These are phyloP conservation scores for Phytophthora cryptogea DNA, from an alignment of 352 stramenopile genomes.

Conservation along the genomic window DNA sequence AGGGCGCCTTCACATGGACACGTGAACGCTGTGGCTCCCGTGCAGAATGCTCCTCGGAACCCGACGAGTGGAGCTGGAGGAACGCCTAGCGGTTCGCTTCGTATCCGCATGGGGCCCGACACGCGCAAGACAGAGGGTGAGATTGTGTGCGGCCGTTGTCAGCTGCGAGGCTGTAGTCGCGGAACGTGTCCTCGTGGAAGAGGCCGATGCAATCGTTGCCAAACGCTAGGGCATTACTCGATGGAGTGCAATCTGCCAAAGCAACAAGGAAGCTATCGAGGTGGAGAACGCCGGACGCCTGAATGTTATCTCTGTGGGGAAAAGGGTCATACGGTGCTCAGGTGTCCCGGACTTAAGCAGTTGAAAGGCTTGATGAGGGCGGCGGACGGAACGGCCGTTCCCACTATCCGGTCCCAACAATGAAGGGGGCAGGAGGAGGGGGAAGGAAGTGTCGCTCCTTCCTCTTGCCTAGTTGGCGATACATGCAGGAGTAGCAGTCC, in stretches of 20 bases:
- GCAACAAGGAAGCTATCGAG: too few species aligned
- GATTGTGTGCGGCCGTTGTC: constrained; percentile 1
- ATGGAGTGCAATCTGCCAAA: neutral
- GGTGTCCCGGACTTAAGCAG: neutral
- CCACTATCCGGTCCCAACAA: neutral
- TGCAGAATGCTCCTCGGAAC: neutral
- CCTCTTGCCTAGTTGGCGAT: constrained; percentile 5
- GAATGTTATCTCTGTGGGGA: neutral
- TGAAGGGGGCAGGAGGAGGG: constrained; percentile 8
- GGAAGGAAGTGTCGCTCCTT: constrained; percentile 9
- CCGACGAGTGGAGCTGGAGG: too few species aligned
- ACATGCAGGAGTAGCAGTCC: neutral
- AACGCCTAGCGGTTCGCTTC: neutral
- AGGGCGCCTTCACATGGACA: too few species aligned
- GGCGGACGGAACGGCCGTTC: neutral
- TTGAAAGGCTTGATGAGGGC: neutral
- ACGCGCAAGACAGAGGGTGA: neutral
- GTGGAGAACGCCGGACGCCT: neutral
- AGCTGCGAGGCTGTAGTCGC: neutral
- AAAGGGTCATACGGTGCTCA: neutral
- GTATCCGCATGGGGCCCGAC: neutral
- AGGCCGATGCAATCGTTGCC: neutral
- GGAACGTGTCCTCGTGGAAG: neutral
- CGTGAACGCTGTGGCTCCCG: neutral
- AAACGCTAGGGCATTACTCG: neutral